These are phyloP conservation scores for Arabidopsis arenosa DNA, from an alignment of 345 rosid species.

Conservation along the genomic window DNA sequence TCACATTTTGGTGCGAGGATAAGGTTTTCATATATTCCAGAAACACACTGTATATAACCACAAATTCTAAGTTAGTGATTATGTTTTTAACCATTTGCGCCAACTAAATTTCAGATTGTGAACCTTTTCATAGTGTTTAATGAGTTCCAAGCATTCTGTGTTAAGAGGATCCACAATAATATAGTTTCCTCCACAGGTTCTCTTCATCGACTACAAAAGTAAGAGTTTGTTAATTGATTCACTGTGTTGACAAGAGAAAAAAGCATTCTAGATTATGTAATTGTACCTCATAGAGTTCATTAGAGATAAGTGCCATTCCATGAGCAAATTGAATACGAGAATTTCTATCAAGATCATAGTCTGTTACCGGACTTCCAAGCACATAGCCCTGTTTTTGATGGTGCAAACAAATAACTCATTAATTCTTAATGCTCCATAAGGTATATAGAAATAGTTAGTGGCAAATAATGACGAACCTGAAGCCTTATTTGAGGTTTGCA, in stretches of 20 bases:
- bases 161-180: constrained; percentile 43
- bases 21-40: background rate
- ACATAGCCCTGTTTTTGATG: background rate
- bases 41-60: background rate
- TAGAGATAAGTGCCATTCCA: constrained; percentile 55
- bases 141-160: constrained; percentile 45
- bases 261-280: background rate
- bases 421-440: background rate
- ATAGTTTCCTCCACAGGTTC: constrained; percentile 53
- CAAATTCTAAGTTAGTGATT: constrained; percentile 1
- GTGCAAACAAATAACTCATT: background rate
- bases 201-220: constrained; percentile 54
- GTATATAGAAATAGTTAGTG: background rate
- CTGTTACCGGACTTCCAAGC: background rate
- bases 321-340: constrained; percentile 47
- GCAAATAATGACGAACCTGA: constrained; percentile 49
- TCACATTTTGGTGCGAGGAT: constrained; percentile 12
- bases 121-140: constrained; percentile 23
- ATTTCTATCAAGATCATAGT: background rate
- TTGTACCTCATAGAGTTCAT: constrained; percentile 57
- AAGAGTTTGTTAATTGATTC: background rate
- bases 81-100: background rate
- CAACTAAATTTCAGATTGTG: background rate
- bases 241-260: background rate
- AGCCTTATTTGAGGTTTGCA: constrained; percentile 50